Evolutionary conservation across 1,139 yeast species (phyloP).

Genomic region (Blastobotrys ciferrii): DNA sequence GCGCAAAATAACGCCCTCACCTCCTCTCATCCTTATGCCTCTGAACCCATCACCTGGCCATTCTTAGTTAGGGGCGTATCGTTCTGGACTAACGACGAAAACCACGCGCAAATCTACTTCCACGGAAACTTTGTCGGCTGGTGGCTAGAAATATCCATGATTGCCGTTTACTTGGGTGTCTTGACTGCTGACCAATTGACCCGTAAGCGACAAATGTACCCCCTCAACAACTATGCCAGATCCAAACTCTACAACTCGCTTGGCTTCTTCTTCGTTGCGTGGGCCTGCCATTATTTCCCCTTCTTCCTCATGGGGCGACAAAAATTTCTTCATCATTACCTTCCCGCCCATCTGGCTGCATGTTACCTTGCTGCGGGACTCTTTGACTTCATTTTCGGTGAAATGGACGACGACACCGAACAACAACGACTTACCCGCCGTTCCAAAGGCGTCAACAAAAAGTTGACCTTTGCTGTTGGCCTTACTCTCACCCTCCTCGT

Average conservation of each 20-base stretch:
- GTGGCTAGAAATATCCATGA: conserved; percentile 76
- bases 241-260: conserved; percentile 75
- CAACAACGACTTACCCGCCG: conserved; percentile 15
- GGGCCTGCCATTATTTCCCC: conserved; percentile 86
- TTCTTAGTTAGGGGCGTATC: conserved; percentile 86
- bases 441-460: conserved; percentile 16
- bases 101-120: conserved; percentile 72
- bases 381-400: conserved; percentile 74
- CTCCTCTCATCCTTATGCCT: conserved; percentile 93
- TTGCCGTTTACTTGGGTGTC: conserved; percentile 63
- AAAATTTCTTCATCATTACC: conserved; percentile 92
- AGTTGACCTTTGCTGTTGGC: conserved; percentile 40
- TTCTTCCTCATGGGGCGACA: conserved; percentile 88
- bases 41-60: conserved; percentile 96
- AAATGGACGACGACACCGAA: conserved; percentile 36
- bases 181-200: conserved; percentile 73
- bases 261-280: conserved; percentile 82
- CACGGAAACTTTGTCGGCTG: conserved; percentile 89
- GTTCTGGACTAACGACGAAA: conserved; percentile 80
- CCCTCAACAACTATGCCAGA: conserved; percentile 62
- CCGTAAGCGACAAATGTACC: conserved; percentile 63
- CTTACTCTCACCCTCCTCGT: conserved; percentile 49
- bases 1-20: conserved; percentile 84
- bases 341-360: conserved; percentile 93
- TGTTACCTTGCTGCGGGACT: conserved; percentile 80